These are phyloP conservation scores for Aquilaria sinensis DNA, from an alignment of 345 rosid species.

Conservation along the genomic window DNA sequence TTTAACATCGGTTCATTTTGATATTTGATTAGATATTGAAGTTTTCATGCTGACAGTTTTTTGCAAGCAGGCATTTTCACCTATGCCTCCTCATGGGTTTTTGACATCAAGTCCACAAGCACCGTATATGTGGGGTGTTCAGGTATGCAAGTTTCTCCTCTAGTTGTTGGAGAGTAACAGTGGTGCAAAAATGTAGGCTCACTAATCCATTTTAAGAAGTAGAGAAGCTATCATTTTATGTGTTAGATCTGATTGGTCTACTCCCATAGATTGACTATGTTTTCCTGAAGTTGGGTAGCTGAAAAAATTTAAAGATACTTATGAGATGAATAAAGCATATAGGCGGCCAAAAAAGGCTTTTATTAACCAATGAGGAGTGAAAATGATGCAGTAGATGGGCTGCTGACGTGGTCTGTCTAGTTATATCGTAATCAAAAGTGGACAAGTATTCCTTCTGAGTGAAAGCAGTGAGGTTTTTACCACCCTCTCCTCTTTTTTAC, in stretches of 20 bases:
- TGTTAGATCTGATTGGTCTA: slow-evolving; percentile 4
- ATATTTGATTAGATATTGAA: slow-evolving; percentile 9
- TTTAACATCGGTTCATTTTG: neutral
- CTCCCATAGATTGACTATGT: slow-evolving; percentile 4
- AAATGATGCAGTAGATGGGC: too few relatives aligned
- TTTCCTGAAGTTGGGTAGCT: neutral
- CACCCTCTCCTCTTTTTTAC: too few relatives aligned
- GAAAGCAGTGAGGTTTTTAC: too few relatives aligned
- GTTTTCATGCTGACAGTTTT: slow-evolving; percentile 16
- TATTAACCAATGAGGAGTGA: too few relatives aligned
- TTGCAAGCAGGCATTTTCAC: slow-evolving; percentile 72
- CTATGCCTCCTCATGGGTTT: slow-evolving; percentile 92
- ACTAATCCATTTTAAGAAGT: neutral
- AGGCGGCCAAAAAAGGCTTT: too few relatives aligned
- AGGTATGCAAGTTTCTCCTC: slow-evolving; percentile 41
- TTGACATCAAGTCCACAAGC: slow-evolving; percentile 97
- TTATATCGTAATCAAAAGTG: too few relatives aligned
- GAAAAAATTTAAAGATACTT: too few relatives aligned
- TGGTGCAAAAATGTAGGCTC: neutral
- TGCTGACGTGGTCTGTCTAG: too few relatives aligned
- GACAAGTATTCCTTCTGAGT: too few relatives aligned
- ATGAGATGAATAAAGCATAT: too few relatives aligned
- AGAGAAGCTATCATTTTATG: neutral
- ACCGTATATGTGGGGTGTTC: slow-evolving; percentile 99
- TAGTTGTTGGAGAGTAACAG: neutral